A percentile compares a stretch with the other conserved stretches of the same genome.
Conservation (phyloP, 192 early-diverging fungal species). For the Oehlia diaphana region DNA sequence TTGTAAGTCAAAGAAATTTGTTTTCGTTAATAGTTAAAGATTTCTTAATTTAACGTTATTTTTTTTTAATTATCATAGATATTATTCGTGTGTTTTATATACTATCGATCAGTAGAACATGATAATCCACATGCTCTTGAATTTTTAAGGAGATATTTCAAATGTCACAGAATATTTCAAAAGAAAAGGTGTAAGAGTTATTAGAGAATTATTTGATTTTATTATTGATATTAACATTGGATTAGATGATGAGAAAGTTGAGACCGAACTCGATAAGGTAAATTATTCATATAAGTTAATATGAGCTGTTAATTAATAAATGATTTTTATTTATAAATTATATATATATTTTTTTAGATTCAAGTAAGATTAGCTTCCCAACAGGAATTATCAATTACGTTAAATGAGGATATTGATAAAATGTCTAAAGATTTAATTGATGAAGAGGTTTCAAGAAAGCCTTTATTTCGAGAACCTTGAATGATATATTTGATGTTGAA, state of each 20-base stretch:
- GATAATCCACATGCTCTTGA: constrained; percentile 96
- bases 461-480: constrained; percentile 75
- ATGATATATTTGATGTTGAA: constrained; percentile 88
- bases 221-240: constrained; percentile 65
- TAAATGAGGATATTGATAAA: constrained; percentile 28
- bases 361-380: constrained; percentile 9
- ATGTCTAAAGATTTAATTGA: constrained; percentile 61
- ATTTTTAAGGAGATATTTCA: constrained; percentile 90
- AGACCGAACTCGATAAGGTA: constrained; percentile 69
- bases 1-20: no score
- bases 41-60: no score
- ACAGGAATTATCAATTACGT: not conserved
- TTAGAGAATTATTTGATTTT: constrained; percentile 89
- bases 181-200: constrained; percentile 69
- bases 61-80: no score
- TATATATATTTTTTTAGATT: constrained; percentile 12
- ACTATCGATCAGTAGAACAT: constrained; percentile 89
- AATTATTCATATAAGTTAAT: no score
- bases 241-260: constrained; percentile 62
- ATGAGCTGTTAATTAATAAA: not conserved
- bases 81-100: no score
- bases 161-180: constrained; percentile 94
- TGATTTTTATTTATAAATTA: not conserved
- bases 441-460: constrained; percentile 87
- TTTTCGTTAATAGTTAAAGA: no score